These are phyloP conservation scores for Podospora didyma DNA, from an alignment of 495 filamentous ascomycete genomes.

Conservation along the genomic window DNA sequence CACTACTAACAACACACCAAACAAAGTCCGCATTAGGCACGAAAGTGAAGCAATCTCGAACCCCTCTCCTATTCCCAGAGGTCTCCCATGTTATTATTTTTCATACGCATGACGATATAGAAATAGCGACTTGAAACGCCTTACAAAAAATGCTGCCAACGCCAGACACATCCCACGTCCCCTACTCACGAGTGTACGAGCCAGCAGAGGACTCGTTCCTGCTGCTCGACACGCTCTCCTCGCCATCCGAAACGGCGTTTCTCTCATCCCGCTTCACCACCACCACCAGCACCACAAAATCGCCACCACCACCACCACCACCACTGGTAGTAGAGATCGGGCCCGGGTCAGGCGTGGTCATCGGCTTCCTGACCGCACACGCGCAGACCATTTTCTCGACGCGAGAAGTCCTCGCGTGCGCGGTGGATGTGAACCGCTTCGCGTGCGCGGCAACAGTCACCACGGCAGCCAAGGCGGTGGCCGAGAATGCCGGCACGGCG, in stretches of 20 bases:
- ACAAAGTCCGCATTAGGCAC: no score
- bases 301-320: not conserved
- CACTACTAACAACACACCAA: no score
- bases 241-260: conserved; percentile 64
- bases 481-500: conserved; percentile 14
- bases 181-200: conserved; percentile 82
- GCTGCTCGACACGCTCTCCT: conserved; percentile 89
- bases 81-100: no score
- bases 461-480: conserved; percentile 55
- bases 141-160: conserved; percentile 71
- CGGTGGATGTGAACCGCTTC: conserved; percentile 76
- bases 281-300: not conserved
- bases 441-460: conserved; percentile 66
- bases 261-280: conserved; percentile 58
- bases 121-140: conserved; percentile 2
- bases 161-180: conserved; percentile 84
- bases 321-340: conserved; percentile 77
- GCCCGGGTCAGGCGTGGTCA: conserved; percentile 84
- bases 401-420: conserved; percentile 62
- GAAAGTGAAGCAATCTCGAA: no score
- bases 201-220: conserved; percentile 94
- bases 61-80: no score
- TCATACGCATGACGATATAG: no score
- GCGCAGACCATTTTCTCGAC: conserved; percentile 69
- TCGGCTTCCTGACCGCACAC: conserved; percentile 80